phyloP scores from a whole-genome alignment of 1,284 basidiomycete species.

The Pholiota adiposa region DNA sequence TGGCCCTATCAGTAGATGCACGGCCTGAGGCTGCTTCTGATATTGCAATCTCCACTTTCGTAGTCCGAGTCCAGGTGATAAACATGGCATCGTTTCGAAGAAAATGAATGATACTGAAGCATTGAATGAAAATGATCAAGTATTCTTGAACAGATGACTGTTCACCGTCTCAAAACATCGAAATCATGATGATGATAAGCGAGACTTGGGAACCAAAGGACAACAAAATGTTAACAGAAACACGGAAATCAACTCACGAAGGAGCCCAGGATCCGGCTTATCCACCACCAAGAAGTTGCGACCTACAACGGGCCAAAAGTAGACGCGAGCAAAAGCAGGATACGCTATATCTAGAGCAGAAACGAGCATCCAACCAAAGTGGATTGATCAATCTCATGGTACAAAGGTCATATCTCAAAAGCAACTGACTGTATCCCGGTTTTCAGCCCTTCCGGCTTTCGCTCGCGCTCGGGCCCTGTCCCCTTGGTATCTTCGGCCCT shows the following conservation, averaged over 20 bases:
- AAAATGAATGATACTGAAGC: neutral
- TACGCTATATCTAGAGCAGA: neutral
- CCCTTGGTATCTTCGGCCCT: neutral
- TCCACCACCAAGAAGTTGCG: neutral
- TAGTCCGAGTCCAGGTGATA: neutral
- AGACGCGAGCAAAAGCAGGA: neutral
- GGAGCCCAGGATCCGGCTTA: neutral
- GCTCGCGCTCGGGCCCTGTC: neutral
- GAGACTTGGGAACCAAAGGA: neutral
- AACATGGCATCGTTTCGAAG: neutral
- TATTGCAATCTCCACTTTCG: neutral
- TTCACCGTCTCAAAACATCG: neutral
- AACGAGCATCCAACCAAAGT: neutral
- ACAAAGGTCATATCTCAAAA: neutral
- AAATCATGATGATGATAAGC: constrained; percentile 1
- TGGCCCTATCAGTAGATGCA: neutral
- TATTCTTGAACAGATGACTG: neutral
- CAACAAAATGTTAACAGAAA: neutral
- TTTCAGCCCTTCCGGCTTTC: neutral
- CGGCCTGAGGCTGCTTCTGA: neutral
- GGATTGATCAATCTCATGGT: neutral
- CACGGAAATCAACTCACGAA: constrained; percentile 2
- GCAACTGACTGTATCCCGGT: constrained; percentile 1
- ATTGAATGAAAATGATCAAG: neutral
- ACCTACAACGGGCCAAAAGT: neutral